Evolutionary conservation across 2,329 filamentous ascomycete genomes (phyloP).

Genomic region (Talaromyces marneffei): DNA sequence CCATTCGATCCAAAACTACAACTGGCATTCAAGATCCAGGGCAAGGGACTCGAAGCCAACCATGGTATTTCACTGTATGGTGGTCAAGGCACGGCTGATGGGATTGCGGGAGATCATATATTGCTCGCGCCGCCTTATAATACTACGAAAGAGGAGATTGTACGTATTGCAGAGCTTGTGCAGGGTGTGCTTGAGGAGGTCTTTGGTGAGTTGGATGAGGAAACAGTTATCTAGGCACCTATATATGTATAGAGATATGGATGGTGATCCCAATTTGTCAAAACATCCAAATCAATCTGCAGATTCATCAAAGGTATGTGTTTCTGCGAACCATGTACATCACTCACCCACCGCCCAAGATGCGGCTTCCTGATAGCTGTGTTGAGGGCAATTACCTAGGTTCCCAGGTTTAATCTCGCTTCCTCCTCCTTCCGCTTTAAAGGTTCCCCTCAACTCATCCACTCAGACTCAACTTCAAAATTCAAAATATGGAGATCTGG

Average conservation of each 20-base stretch:
- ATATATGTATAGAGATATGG: neutral
- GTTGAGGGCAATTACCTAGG: too few relatives aligned
- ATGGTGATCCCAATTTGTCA: neutral
- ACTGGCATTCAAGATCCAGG: constrained; percentile 47
- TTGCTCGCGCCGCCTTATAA: constrained; percentile 66
- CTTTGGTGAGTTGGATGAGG: constrained; percentile 25
- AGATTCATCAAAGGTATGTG: neutral
- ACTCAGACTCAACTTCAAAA: too few relatives aligned
- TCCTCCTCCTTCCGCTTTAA: too few relatives aligned
- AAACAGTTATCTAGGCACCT: neutral
- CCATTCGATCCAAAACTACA: constrained; percentile 45
- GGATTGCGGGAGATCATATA: constrained; percentile 60
- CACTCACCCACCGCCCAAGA: neutral
- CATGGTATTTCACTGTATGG: constrained; percentile 58
- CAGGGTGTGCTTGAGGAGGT: constrained; percentile 49
- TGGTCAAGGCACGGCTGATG: constrained; percentile 56
- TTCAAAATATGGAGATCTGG: too few relatives aligned
- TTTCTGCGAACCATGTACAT: neutral
- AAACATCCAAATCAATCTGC: neutral
- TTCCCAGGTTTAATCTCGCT: too few relatives aligned
- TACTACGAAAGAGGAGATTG: constrained; percentile 52
- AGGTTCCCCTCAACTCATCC: too few relatives aligned
- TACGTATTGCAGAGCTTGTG: constrained; percentile 49
- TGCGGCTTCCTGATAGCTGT: too few relatives aligned
- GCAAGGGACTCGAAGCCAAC: constrained; percentile 41